Base-by-base conservation (phyloP, 495 filamentous ascomycete species). In the Tuber borchii region DNA sequence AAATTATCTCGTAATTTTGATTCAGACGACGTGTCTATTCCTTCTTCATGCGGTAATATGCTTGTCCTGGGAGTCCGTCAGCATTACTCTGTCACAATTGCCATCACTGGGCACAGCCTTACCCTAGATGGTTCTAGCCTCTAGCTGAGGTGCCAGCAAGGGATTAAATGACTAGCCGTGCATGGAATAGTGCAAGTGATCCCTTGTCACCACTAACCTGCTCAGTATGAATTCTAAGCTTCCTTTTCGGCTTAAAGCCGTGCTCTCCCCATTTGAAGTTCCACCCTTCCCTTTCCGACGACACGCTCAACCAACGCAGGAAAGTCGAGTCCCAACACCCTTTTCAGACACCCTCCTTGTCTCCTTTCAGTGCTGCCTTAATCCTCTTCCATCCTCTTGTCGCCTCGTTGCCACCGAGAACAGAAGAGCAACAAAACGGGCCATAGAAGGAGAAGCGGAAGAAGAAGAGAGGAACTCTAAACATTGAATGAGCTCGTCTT, bases 261-360 rank as follows among this genome's bases (percentile, higher is more conserved):
- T 74, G 76, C 68, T 70, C 77, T 79, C 78, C 78, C 78, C 75
- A 78, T 79, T 79, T 79, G 74, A 79, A 79, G 78, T 79, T 77
- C 78, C 77, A 79, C 78, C 78, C 78, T 79, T 79, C 78, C 78
- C 78, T 79, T 79, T 79, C 78, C 76, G 78, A 79, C 73, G 78
- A 75, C 75, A 68, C 75, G 43, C 75, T 79, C 77, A 77, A 79
- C 78, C 78, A 79, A 79, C 78, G 78, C 78, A 79, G 78, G 78
- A 79, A 79, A 79, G 78, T 78, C 78, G 78, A 79, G 78, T 79
- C 78, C 43, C 78, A 46, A 73, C 74, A 71, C 78, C 76, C 78
- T 79, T 79, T 79, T 79, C 75, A 79, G 78, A 79, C 78, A 79
- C 70, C 75, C 70, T 73, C 56, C 78, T 78, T 79, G 78, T 79